Conservation (phyloP, 257 asterid species). For the Verbena officinalis region DNA sequence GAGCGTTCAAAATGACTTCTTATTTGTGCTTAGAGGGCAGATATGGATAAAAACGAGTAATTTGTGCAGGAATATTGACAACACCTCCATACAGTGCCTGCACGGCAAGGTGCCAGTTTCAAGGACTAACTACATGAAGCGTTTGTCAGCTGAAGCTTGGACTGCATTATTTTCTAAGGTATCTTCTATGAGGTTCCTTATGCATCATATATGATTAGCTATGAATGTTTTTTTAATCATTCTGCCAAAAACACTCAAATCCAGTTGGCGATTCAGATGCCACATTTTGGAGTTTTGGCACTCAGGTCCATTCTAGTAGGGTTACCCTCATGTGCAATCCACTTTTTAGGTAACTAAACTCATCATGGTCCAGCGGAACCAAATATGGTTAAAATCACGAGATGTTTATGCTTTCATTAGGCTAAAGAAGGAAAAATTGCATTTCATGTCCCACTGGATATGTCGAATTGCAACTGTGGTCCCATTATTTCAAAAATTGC, state of each 20-base stretch:
- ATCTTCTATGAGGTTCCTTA: conserved; percentile 26
- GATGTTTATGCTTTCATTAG: too few species aligned
- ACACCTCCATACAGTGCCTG: conserved; percentile 72
- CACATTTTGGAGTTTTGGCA: too few species aligned
- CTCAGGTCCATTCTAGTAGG: too few species aligned
- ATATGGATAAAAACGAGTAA: conserved; percentile 23
- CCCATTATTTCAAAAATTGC: too few species aligned
- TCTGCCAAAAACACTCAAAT: conserved; percentile 8
- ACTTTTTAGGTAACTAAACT: too few species aligned
- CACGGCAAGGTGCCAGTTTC: conserved; percentile 90
- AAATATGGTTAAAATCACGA: too few species aligned
- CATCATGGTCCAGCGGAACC: too few species aligned
- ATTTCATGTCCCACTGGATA: too few species aligned
- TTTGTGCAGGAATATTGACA: conserved; percentile 80
- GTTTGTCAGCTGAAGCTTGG: conserved; percentile 94
- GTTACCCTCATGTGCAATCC: too few species aligned
- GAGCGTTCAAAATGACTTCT: conserved; percentile 14
- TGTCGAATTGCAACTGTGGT: too few species aligned
- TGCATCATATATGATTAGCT: conserved; percentile 32
- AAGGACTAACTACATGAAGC: conserved; percentile 69
- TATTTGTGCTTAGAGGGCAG: conserved; percentile 6
- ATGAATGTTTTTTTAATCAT: background rate
- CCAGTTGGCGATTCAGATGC: conserved; percentile 1
- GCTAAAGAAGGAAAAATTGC: too few species aligned
- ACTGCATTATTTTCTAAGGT: conserved; percentile 75